Conservation (phyloP, 352 stramenopile genomes). For the Paralagenidium karlingii region DNA sequence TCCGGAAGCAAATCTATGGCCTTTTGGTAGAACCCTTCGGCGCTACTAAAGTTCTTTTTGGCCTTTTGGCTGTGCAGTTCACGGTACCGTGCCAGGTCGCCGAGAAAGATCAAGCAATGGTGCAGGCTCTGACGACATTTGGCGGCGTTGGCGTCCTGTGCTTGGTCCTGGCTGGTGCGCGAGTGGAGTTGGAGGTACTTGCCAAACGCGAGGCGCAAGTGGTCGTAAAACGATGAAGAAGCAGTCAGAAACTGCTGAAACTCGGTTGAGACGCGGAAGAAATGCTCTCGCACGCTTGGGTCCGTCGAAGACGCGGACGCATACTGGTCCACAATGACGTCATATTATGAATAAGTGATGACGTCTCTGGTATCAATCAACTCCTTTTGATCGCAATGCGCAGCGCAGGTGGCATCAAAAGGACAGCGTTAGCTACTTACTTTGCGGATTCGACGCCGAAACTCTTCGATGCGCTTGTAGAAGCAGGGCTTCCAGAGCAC, state of each 20-base stretch:
- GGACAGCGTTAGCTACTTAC: constrained; percentile 6
- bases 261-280: constrained; percentile 53
- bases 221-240: constrained; percentile 61
- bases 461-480: constrained; percentile 86
- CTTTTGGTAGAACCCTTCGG: constrained; percentile 59
- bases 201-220: constrained; percentile 32
- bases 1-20: constrained; percentile 52
- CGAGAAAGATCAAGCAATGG: constrained; percentile 74
- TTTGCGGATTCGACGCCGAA: constrained; percentile 77
- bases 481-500: constrained; percentile 86
- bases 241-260: constrained; percentile 61
- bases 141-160: neutral
- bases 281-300: constrained; percentile 59
- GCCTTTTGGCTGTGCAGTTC: constrained; percentile 74
- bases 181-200: constrained; percentile 8
- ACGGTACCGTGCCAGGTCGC: constrained; percentile 66
- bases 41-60: constrained; percentile 72
- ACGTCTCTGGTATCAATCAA: constrained; percentile 5
- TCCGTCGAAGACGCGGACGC: constrained; percentile 49
- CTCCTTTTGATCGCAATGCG: neutral
- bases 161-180: neutral
- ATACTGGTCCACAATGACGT: constrained; percentile 13
- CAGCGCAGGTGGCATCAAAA: constrained; percentile 1
- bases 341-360: constrained; percentile 4
- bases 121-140: constrained; percentile 54